A percentile compares a stretch with the other conserved stretches of the same genome.
phyloP scores from a whole-genome alignment of 495 filamentous ascomycete species.

The Poronia punctata region DNA sequence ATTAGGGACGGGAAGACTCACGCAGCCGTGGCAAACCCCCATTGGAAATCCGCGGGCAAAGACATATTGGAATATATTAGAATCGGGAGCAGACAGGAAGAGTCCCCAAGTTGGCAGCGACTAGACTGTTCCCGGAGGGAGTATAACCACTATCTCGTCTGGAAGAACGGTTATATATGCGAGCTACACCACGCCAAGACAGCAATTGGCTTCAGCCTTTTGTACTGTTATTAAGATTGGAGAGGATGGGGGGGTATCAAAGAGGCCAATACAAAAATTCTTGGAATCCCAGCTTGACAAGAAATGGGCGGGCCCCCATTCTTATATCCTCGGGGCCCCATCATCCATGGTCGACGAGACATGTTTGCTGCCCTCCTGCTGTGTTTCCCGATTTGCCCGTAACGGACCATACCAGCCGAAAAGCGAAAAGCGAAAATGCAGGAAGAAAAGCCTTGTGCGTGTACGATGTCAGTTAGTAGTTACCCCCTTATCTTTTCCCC shows the following conservation, averaged over 20 bases:
- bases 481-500: conserved; percentile 12
- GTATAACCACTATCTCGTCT: conserved; percentile 17
- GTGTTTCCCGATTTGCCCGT: conserved; percentile 34
- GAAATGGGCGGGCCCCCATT: conserved; percentile 1
- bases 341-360: conserved; percentile 3
- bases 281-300: background rate
- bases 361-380: conserved; percentile 12
- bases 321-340: background rate
- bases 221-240: background rate
- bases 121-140: conserved; percentile 15
- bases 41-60: conserved; percentile 68
- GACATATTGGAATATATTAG: conserved; percentile 30
- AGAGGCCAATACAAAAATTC: conserved; percentile 8
- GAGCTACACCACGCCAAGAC: conserved; percentile 16
- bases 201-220: conserved; percentile 7
- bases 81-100: conserved; percentile 3
- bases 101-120: conserved; percentile 4
- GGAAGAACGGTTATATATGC: conserved; percentile 23
- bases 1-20: conserved; percentile 37
- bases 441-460: conserved; percentile 25
- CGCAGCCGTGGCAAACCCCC: conserved; percentile 78
- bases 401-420: conserved; percentile 45
- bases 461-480: conserved; percentile 20
- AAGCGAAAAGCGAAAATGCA: too few relatives aligned
- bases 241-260: background rate